Conservation (phyloP, 176 grass and related monocot genomes). For the Raddia distichophylla region DNA sequence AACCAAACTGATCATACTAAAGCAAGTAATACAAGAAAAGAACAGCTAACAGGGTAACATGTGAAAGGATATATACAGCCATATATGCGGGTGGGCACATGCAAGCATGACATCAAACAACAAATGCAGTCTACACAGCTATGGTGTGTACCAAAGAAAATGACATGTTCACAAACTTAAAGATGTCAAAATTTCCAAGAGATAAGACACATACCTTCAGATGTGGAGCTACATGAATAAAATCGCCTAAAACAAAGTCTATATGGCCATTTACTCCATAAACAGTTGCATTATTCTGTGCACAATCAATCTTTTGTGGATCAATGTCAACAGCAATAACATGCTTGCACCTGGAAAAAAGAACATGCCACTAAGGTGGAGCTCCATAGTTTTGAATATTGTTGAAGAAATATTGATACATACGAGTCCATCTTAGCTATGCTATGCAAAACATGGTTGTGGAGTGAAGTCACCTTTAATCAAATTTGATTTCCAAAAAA, state of each 20-base stretch:
- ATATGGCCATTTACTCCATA: conserved; percentile 79
- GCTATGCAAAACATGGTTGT: conserved; percentile 4
- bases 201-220: conserved; percentile 69
- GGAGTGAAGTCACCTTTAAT: background rate
- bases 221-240: conserved; percentile 54
- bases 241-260: conserved; percentile 86
- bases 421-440: background rate
- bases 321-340: conserved; percentile 96
- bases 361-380: conserved; percentile 20
- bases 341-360: conserved; percentile 82
- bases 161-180: conserved; percentile 16
- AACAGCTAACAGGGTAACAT: conserved; percentile 10
- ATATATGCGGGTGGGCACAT: background rate
- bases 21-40: conserved; percentile 20
- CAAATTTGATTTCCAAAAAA: conserved; percentile 8
- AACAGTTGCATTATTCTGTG: conserved; percentile 84
- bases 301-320: conserved; percentile 81
- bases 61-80: background rate
- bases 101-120: conserved; percentile 21
- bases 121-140: conserved; percentile 14
- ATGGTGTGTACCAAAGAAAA: background rate
- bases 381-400: background rate
- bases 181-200: conserved; percentile 23
- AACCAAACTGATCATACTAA: conserved; percentile 18
- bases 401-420: conserved; percentile 9